These are phyloP conservation scores for Amanita exitialis DNA, from an alignment of 768 basidiomycete genomes.

Conservation along the genomic window DNA sequence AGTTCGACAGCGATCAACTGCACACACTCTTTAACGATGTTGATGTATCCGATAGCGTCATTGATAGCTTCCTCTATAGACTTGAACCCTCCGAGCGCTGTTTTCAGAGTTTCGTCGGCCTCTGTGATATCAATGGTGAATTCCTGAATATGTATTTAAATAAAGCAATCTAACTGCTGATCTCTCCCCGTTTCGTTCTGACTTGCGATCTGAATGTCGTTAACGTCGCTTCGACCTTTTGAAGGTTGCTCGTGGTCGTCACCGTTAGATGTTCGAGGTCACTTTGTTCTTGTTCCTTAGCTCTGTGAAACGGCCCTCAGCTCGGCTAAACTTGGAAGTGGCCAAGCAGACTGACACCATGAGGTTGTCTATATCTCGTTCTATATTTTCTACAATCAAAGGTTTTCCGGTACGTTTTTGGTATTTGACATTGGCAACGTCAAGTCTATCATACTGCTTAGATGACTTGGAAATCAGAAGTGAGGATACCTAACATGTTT, in stretches of 20 bases:
- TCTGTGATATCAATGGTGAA: constrained; percentile 20
- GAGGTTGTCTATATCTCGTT: constrained; percentile 55
- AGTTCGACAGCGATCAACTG: background rate
- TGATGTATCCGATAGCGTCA: constrained; percentile 32
- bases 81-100: constrained; percentile 15
- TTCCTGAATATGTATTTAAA: background rate
- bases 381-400: constrained; percentile 55
- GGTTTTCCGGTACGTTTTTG: constrained; percentile 55
- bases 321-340: background rate
- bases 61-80: constrained; percentile 39
- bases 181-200: constrained; percentile 49
- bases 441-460: constrained; percentile 37
- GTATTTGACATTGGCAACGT: constrained; percentile 49
- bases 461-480: background rate
- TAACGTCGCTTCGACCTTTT: constrained; percentile 54
- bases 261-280: constrained; percentile 35
- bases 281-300: constrained; percentile 54
- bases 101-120: constrained; percentile 34
- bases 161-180: constrained; percentile 39
- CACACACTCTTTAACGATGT: constrained; percentile 32
- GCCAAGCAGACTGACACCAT: constrained; percentile 34
- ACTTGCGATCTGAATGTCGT: constrained; percentile 51
- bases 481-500: constrained; percentile 42
- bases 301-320: constrained; percentile 26
- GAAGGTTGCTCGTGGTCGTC: constrained; percentile 44